Evolutionary conservation across 345 rosid genomes (phyloP).

Genomic region (Ceriops zippeliana): DNA sequence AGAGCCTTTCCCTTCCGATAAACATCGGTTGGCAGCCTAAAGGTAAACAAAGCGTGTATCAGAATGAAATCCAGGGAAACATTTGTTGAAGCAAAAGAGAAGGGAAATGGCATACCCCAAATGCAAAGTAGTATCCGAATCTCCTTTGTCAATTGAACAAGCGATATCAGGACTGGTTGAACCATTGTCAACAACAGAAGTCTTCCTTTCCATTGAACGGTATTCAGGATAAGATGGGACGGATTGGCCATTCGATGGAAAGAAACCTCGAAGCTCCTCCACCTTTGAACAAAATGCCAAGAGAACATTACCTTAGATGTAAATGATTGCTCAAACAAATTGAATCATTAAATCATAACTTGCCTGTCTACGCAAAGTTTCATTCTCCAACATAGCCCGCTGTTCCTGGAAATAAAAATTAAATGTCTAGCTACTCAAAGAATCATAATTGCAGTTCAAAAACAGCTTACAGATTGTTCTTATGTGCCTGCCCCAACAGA

Average conservation of each 20-base stretch:
- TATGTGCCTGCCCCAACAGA: background rate
- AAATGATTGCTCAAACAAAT: background rate
- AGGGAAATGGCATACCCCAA: constrained; percentile 54
- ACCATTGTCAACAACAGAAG: constrained; percentile 29
- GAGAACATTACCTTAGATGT: background rate
- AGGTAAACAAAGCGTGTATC: background rate
- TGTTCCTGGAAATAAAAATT: constrained; percentile 55
- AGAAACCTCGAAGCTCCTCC: constrained; percentile 70
- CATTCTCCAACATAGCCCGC: constrained; percentile 75
- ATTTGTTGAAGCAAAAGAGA: background rate
- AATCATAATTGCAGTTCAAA: background rate
- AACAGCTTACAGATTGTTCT: background rate
- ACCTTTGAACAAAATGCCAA: constrained; percentile 38
- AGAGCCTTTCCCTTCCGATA: constrained; percentile 50
- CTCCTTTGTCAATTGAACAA: constrained; percentile 42
- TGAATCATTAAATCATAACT: constrained; percentile 13
- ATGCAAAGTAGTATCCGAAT: constrained; percentile 84
- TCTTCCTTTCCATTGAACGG: constrained; percentile 49
- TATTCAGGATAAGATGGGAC: constrained; percentile 50
- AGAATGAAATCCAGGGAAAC: background rate
- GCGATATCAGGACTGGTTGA: constrained; percentile 37
- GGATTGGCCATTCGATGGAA: constrained; percentile 42
- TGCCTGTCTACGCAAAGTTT: constrained; percentile 85
- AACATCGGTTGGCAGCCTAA: constrained; percentile 58
- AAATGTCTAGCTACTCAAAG: background rate